Conservation (phyloP, 495 filamentous ascomycete genomes). For the Filosporella fistucella region DNA sequence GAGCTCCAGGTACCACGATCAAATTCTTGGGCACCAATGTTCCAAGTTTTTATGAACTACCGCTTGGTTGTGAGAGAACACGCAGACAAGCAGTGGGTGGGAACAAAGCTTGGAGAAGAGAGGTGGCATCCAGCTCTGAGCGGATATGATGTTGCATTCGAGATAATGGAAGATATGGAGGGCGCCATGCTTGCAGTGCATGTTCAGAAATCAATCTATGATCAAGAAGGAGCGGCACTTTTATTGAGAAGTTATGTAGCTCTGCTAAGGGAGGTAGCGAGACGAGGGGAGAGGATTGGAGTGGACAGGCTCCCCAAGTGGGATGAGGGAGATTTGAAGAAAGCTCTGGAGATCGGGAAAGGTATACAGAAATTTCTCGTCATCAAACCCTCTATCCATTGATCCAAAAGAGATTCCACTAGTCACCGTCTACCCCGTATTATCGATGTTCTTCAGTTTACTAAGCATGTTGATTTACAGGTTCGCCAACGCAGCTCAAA, state of each 20-base stretch:
- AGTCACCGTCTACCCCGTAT: background rate
- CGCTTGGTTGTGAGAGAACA: conserved; percentile 15
- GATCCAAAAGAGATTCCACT: too few species aligned
- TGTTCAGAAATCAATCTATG: conserved; percentile 16
- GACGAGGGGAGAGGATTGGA: background rate
- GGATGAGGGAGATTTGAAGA: background rate
- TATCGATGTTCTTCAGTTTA: background rate
- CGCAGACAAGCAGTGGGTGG: background rate
- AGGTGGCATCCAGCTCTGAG: background rate
- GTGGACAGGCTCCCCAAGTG: background rate
- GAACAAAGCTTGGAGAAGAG: background rate
- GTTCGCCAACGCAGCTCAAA: conserved; percentile 3
- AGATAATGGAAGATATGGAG: background rate
- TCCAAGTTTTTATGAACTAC: conserved; percentile 36
- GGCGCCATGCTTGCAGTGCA: background rate
- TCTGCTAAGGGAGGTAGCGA: conserved; percentile 22
- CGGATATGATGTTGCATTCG: conserved; percentile 9
- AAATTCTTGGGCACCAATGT: conserved; percentile 25
- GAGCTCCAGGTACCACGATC: conserved; percentile 18
- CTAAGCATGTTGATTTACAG: background rate
- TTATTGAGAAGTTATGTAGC: conserved; percentile 27
- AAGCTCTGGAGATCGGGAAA: background rate
- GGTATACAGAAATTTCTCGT: background rate
- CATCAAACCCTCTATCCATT: too few species aligned
- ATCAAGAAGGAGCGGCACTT: conserved; percentile 8